Percentiles rank a stretch among this genome's conserved stretches.
Conservation (phyloP, 163 green algal genomes). For the Chlamydomonas reinhardtii region DNA sequence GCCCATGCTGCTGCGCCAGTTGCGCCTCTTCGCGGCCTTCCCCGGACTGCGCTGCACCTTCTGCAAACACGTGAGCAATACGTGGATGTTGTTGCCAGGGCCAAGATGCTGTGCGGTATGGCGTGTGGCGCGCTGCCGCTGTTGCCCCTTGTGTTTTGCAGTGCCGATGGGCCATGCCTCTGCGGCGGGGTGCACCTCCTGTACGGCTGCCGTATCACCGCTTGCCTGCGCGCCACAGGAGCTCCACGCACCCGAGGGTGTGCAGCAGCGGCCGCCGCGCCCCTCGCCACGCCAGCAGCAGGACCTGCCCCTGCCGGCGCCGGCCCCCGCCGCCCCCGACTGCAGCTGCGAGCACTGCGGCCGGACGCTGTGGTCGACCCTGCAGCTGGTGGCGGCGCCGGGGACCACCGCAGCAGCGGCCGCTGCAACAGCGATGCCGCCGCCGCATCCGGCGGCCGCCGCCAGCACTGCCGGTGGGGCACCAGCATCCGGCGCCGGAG, state of each 20-base stretch:
- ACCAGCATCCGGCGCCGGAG: no score
- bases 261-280: neutral
- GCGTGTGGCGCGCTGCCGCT: no score
- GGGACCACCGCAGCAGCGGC: neutral
- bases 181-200: no score
- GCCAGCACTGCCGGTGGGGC: no score
- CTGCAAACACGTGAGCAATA: constrained; percentile 25
- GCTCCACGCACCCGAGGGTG: neutral
- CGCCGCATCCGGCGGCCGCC: no score
- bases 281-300: neutral
- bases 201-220: neutral
- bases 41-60: constrained; percentile 19
- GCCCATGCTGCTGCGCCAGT: constrained; percentile 25
- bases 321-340: neutral
- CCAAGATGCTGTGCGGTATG: no score
- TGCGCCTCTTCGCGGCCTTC: constrained; percentile 28
- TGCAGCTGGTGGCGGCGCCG: neutral
- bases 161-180: no score
- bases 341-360: constrained; percentile 20
- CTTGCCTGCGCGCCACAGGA: neutral
- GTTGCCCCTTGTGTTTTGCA: no score
- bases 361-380: neutral
- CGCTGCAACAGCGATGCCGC: neutral
- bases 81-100: no score
- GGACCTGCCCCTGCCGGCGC: neutral